Evolutionary conservation across 371 early-diverging fungal genomes (phyloP).

Genomic region (Rhizomucor miehei): DNA sequence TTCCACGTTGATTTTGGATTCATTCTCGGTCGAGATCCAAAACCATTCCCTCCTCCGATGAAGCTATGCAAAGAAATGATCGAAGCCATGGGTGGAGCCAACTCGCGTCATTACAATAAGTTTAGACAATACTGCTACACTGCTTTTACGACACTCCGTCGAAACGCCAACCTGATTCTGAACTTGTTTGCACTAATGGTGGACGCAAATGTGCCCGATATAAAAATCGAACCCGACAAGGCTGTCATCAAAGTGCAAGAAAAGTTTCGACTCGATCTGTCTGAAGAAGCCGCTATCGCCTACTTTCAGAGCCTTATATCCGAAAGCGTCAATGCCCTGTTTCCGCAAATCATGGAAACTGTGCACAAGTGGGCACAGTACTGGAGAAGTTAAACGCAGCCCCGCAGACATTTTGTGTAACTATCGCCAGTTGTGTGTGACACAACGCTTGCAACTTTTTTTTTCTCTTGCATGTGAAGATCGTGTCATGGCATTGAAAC

Average conservation of each 20-base stretch:
- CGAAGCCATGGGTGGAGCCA: constrained; percentile 95
- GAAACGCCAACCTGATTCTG: constrained; percentile 90
- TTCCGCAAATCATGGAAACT: constrained; percentile 97
- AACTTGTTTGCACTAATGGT: constrained; percentile 96
- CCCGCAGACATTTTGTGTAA: too few relatives aligned
- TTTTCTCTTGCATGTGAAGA: too few relatives aligned
- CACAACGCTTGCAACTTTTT: too few relatives aligned
- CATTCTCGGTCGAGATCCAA: constrained; percentile 97
- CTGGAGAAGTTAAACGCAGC: constrained; percentile 60
- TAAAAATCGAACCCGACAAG: constrained; percentile 95
- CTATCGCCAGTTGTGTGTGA: too few relatives aligned
- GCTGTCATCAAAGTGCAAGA: constrained; percentile 95
- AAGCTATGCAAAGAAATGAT: constrained; percentile 99
- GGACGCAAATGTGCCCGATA: constrained; percentile 91
- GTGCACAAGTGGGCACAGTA: constrained; percentile 95
- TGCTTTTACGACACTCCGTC: constrained; percentile 89
- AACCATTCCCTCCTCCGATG: constrained; percentile 99
- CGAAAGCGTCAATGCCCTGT: constrained; percentile 91
- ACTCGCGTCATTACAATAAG: constrained; percentile 74
- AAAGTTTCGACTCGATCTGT: constrained; percentile 87
- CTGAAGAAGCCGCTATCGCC: constrained; percentile 93
- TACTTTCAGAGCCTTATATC: constrained; percentile 88
- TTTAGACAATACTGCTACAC: constrained; percentile 92
- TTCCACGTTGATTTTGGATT: constrained; percentile 99
- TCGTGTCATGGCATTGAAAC: too few relatives aligned